These are phyloP conservation scores for Colletotrichum incanum DNA, from an alignment of 2,329 filamentous ascomycete genomes.

Conservation along the genomic window DNA sequence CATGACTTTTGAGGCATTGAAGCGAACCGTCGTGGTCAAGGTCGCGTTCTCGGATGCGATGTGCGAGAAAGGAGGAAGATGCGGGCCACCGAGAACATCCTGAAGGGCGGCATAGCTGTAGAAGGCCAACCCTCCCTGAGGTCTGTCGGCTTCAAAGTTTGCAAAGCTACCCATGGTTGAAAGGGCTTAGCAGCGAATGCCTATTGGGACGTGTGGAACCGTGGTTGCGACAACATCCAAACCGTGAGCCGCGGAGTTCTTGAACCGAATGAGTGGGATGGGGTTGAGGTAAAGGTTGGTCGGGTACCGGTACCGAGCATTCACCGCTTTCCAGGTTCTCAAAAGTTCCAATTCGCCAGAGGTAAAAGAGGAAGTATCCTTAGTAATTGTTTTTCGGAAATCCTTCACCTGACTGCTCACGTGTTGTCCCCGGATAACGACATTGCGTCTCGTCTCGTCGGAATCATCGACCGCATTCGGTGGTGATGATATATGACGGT, in stretches of 20 bases:
- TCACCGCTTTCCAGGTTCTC: constrained; percentile 29
- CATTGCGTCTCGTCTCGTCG: constrained; percentile 4
- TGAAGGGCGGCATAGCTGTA: constrained; percentile 36
- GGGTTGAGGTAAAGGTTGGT: not conserved
- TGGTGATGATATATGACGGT: too few species aligned
- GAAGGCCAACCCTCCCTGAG: not conserved
- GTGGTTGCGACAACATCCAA: constrained; percentile 28
- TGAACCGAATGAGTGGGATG: not conserved
- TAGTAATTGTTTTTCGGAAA: constrained; percentile 17
- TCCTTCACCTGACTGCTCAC: constrained; percentile 40
- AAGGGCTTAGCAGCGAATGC: constrained; percentile 14
- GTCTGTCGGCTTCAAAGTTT: constrained; percentile 12
- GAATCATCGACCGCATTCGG: constrained; percentile 23
- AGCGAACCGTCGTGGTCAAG: not conserved
- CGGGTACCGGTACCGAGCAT: constrained; percentile 19
- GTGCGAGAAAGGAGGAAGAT: constrained; percentile 13
- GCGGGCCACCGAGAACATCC: constrained; percentile 25
- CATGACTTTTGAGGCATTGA: constrained; percentile 20
- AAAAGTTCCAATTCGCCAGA: constrained; percentile 18
- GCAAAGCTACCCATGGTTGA: constrained; percentile 23
- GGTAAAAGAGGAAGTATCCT: not conserved
- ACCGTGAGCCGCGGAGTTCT: constrained; percentile 19
- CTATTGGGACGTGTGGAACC: constrained; percentile 16
- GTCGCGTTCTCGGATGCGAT: not conserved
- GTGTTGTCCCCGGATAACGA: constrained; percentile 22